Evolutionary conservation across 2,329 filamentous ascomycete genomes (phyloP).

Genomic region (Fusarium sp.): DNA sequence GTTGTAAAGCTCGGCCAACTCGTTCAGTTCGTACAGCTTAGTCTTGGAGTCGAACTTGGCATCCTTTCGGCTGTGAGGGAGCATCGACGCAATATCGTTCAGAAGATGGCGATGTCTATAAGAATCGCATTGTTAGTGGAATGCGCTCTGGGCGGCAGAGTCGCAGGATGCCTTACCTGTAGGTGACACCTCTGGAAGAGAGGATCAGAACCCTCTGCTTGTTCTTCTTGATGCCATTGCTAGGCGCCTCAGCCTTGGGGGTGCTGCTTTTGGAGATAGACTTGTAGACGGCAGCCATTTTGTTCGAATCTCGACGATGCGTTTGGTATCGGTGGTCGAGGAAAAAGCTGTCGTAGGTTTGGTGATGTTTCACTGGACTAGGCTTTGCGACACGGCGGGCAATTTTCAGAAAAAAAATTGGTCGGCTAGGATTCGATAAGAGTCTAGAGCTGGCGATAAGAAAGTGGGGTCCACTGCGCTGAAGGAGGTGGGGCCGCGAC

Average conservation of each 20-base stretch:
- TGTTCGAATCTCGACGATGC: conserved; percentile 31
- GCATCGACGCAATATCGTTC: conserved; percentile 86
- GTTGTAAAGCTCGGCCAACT: conserved; percentile 82
- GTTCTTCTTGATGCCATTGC: conserved; percentile 69
- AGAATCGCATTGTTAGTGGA: conserved; percentile 27
- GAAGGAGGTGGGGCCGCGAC: conserved; percentile 37
- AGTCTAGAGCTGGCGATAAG: conserved; percentile 45
- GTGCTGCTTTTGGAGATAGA: conserved; percentile 72
- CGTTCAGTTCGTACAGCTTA: conserved; percentile 85
- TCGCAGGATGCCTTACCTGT: conserved; percentile 67
- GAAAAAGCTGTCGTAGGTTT: conserved; percentile 32
- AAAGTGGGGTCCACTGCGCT: conserved; percentile 14
- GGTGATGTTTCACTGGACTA: conserved; percentile 24
- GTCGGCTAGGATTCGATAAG: conserved; percentile 52
- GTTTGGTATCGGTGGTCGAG: conserved; percentile 11
- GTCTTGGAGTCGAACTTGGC: conserved; percentile 97
- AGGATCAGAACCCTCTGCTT: conserved; percentile 88
- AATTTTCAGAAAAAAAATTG: conserved; percentile 48
- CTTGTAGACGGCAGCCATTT: conserved; percentile 80
- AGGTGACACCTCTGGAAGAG: conserved; percentile 92
- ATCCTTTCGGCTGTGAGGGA: conserved; percentile 94
- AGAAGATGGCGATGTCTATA: conserved; percentile 90
- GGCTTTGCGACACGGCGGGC: conserved; percentile 43
- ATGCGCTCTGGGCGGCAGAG: conserved; percentile 21
- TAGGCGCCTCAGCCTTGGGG: conserved; percentile 62